Evolutionary conservation across 2,329 filamentous ascomycete genomes (phyloP), one percentile per base, ranked within the genome.

Genomic region (Helotiales sp.): DNA sequence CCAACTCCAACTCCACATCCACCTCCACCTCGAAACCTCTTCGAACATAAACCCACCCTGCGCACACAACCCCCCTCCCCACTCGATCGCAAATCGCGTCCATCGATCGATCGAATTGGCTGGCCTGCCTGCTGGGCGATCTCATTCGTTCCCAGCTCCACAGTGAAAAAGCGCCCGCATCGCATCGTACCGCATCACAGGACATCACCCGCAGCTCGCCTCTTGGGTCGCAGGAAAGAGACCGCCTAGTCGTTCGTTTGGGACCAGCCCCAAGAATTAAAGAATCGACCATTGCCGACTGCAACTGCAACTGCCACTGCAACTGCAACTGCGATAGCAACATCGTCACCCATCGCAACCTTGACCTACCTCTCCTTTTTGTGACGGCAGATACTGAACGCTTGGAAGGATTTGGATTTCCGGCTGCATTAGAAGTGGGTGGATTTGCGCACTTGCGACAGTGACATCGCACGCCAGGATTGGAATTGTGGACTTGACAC

Each of bases 181-280:
- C 68, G 68, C 63, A 69, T 70, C 71, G 68, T 65, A 69, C 68
- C 71, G 71, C 67, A 55, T 32, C 34, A 43, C 61, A 68, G 59
- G 52, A 61, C 69, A 71, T 71, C 64, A 70, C 70, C 69, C 70
- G 71, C 71, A 72, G 65, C 69, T 70, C 69, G 71, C 72, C 66
- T 73, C 65, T 15, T 60, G 59, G 72, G 71, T 68, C 70, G 72
- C 69, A 73, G 71, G 54, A 73, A 67, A 69, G 63, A 71, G 69
- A 64, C 70, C 68, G 63, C 54, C 63, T 43, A 57, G 61, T 45
- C 58, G 30, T 40, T 60, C 43, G 40, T 52, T 50, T 65, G 63
- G 61, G 22, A 65, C 55, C 58, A 58, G 65, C 65, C 65, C 68
- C 62, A 67, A 59, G 60, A 47, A 64, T 10, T 64, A 63, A 37